Percentiles rank a stretch among this genome's conserved stretches.
Conservation (phyloP, 257 asterid genomes). For the Scutellaria minor region DNA sequence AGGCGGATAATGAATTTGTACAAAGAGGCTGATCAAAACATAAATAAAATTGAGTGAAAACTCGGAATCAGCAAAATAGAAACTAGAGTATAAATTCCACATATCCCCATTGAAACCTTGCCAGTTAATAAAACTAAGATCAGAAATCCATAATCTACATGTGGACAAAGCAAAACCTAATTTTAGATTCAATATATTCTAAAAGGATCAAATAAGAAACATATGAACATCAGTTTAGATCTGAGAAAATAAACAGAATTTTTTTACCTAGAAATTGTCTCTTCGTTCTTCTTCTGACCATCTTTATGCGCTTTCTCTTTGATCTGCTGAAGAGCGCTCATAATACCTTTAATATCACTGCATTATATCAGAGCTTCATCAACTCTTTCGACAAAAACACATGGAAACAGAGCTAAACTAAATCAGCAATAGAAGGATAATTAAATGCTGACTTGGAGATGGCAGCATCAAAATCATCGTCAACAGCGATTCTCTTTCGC, state of each 20-base stretch:
- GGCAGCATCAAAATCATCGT: slow-evolving; percentile 81
- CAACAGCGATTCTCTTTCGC: slow-evolving; percentile 54
- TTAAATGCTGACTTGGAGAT: slow-evolving; percentile 60
- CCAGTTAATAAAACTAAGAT: slow-evolving; percentile 14
- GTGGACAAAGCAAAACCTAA: slow-evolving; percentile 8
- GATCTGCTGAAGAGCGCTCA: slow-evolving; percentile 91
- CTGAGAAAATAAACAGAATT: slow-evolving; percentile 24
- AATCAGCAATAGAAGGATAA: neutral
- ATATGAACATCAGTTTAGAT: slow-evolving; percentile 3
- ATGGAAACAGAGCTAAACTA: neutral
- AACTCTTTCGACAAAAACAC: neutral
- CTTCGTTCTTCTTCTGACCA: slow-evolving; percentile 90
- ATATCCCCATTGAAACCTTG: slow-evolving; percentile 3
- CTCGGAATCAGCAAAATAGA: neutral
- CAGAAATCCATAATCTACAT: slow-evolving; percentile 9
- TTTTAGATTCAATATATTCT: slow-evolving; percentile 18
- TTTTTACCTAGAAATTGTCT: slow-evolving; percentile 82
- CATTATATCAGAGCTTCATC: slow-evolving; percentile 32
- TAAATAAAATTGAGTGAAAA: neutral
- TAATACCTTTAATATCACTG: slow-evolving; percentile 81
- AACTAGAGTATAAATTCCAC: neutral
- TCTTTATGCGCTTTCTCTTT: slow-evolving; percentile 85
- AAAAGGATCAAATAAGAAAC: slow-evolving; percentile 11
- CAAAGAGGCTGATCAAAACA: slow-evolving; percentile 9
- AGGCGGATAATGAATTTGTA: neutral